A percentile compares a stretch with the other conserved stretches of the same genome.
phyloP scores from a whole-genome alignment of 106 monocot species.

The Dendrobium catenatum region DNA sequence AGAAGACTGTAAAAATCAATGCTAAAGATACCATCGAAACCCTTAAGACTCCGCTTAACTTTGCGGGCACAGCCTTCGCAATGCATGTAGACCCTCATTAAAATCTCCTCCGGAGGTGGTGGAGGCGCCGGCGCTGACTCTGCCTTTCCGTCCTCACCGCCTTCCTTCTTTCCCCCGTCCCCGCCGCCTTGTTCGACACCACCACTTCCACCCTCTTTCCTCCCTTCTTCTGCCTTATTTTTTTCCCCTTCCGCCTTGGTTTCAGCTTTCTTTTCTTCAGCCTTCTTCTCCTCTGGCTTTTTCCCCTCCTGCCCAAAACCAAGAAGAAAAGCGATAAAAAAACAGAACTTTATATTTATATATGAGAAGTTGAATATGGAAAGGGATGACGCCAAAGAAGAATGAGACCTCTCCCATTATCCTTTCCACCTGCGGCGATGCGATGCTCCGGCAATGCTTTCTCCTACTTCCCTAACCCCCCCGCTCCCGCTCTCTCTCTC shows the following conservation, averaged over 20 bases:
- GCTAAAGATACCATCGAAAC: conserved; percentile 40
- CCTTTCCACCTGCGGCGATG: not conserved
- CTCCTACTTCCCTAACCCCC: not conserved
- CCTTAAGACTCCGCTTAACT: conserved; percentile 35
- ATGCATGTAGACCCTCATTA: conserved; percentile 64
- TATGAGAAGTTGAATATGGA: too few species aligned
- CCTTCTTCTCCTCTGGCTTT: conserved; percentile 23
- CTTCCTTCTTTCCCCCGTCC: conserved; percentile 19
- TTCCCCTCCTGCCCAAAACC: conserved; percentile 18
- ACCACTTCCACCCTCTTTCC: not conserved
- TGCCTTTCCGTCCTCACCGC: conserved; percentile 8
- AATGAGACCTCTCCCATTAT: conserved; percentile 16
- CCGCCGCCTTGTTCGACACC: conserved; percentile 15
- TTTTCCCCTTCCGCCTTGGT: conserved; percentile 13
- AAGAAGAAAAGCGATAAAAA: not conserved
- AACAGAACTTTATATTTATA: not conserved
- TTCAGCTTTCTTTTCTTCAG: conserved; percentile 16
- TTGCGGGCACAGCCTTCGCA: conserved; percentile 73
- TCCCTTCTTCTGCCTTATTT: conserved; percentile 19
- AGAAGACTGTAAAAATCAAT: too few species aligned
- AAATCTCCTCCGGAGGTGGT: conserved; percentile 52
- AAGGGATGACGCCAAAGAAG: not conserved
- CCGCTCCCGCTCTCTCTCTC: not conserved
- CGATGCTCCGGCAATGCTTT: not conserved
- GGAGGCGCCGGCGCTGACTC: conserved; percentile 24